Percentiles rank a stretch among this genome's conserved stretches.
Conservation (phyloP, 306 rosid species). For the Clitoria ternatea region DNA sequence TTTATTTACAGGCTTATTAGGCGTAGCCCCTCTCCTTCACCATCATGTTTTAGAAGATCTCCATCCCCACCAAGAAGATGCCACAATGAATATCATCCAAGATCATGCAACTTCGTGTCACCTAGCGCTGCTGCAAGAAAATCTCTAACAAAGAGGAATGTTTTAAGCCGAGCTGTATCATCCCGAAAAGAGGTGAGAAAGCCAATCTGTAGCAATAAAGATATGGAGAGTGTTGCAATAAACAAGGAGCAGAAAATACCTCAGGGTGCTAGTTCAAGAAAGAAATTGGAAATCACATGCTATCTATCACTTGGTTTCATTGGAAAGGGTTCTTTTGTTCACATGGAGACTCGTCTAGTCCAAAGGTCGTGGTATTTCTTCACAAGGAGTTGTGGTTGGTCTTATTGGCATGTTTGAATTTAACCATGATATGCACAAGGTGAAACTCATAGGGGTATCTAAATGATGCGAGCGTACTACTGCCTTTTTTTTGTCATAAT, state of each 20-base stretch:
- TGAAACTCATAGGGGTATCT: not conserved
- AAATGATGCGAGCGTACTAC: not conserved
- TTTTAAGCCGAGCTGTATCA: not conserved
- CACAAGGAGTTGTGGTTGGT: not conserved
- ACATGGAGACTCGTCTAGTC: constrained; percentile 8
- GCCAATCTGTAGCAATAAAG: not conserved
- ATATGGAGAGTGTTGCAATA: not conserved
- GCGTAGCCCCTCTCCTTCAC: not conserved
- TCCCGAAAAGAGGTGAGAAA: constrained; percentile 33
- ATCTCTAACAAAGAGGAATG: constrained; percentile 5
- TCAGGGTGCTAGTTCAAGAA: not conserved
- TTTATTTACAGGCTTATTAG: not conserved
- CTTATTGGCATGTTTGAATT: not conserved
- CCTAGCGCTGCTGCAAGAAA: constrained; percentile 1
- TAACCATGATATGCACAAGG: not conserved
- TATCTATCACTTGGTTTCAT: not conserved
- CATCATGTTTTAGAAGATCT: not conserved
- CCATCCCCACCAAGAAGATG: not conserved
- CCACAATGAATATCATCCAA: not conserved
- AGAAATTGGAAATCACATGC: not conserved
- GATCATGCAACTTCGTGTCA: not conserved
- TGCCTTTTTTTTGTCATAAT: not conserved
- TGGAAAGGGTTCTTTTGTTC: constrained; percentile 24
- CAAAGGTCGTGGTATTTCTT: not conserved
- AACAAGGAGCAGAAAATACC: not conserved